Evolutionary conservation across 1,284 basidiomycete genomes (phyloP).

Genomic region (Retiboletus flavoniger): DNA sequence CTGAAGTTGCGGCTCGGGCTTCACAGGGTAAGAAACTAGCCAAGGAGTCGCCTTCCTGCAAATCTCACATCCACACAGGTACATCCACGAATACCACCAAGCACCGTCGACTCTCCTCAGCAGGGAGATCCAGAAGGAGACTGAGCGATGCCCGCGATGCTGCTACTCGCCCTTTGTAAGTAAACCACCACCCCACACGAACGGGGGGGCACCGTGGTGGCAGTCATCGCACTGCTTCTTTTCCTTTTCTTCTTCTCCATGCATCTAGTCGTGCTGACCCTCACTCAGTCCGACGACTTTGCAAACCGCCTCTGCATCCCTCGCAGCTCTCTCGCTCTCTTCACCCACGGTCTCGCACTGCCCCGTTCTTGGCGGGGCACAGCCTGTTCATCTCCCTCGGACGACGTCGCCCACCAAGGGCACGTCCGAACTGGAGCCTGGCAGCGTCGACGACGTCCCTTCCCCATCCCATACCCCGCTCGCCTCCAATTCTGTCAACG

Average conservation of each 20-base stretch:
- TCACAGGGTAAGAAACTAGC: conserved; percentile 19
- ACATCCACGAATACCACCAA: conserved; percentile 40
- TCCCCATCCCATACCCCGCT: conserved; percentile 21
- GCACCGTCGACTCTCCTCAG: conserved; percentile 66
- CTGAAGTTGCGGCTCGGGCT: conserved; percentile 20
- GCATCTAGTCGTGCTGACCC: conserved; percentile 6
- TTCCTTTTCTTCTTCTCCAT: neutral
- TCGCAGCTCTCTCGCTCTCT: conserved; percentile 54
- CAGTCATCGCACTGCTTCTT: neutral
- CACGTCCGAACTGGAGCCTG: conserved; percentile 2
- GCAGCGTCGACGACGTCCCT: conserved; percentile 22
- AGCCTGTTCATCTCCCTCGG: conserved; percentile 14
- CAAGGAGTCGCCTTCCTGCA: neutral
- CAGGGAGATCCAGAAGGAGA: conserved; percentile 63
- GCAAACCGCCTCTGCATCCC: conserved; percentile 43
- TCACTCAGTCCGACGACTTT: conserved; percentile 42
- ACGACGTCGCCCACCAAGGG: neutral
- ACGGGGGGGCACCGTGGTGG: neutral
- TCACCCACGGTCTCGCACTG: conserved; percentile 43
- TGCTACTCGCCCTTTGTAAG: conserved; percentile 66
- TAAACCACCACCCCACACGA: conserved; percentile 22
- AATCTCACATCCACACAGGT: conserved; percentile 16
- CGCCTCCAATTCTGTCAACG: conserved; percentile 38
- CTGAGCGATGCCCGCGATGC: conserved; percentile 76
- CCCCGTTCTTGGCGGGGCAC: conserved; percentile 9